A percentile compares a stretch with the other conserved stretches of the same genome.
Evolutionary conservation across 2,329 filamentous ascomycete genomes (phyloP).

Genomic region (Drechslerella coelobrocha): DNA sequence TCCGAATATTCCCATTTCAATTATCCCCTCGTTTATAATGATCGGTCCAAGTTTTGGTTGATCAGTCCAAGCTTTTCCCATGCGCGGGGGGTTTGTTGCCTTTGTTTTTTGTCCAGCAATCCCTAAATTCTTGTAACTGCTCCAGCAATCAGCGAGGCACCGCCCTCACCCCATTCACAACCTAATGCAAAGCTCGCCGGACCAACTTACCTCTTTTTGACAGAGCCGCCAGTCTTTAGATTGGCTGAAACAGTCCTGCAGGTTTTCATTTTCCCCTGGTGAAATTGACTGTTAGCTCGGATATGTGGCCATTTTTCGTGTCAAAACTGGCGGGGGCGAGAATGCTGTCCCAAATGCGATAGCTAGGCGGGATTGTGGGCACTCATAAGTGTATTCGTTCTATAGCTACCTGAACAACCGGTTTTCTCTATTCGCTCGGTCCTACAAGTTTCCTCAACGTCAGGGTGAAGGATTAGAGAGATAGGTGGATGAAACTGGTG

Average conservation of each 20-base stretch:
- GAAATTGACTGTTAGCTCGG: neutral
- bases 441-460: slow-evolving; percentile 15
- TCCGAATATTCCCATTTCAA: no score
- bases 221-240: slow-evolving; percentile 37
- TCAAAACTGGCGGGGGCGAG: no score
- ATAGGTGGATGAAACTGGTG: neutral
- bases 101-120: slow-evolving; percentile 33
- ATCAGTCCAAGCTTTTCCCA: neutral
- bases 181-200: neutral
- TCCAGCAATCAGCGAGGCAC: slow-evolving; percentile 8
- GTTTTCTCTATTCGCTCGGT: slow-evolving; percentile 34
- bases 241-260: slow-evolving; percentile 33
- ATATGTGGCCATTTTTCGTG: no score
- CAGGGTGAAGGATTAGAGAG: no score
- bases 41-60: neutral
- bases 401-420: slow-evolving; percentile 27
- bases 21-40: no score
- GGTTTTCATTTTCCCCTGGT: slow-evolving; percentile 29
- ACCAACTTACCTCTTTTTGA: slow-evolving; percentile 18
- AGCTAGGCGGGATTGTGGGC: neutral
- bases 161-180: neutral
- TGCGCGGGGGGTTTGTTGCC: neutral
- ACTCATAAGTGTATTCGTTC: neutral
- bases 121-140: slow-evolving; percentile 38
- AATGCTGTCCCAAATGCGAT: neutral